Conservation (phyloP, 2,329 filamentous ascomycete genomes). For the Nigrograna mackinnonii region DNA sequence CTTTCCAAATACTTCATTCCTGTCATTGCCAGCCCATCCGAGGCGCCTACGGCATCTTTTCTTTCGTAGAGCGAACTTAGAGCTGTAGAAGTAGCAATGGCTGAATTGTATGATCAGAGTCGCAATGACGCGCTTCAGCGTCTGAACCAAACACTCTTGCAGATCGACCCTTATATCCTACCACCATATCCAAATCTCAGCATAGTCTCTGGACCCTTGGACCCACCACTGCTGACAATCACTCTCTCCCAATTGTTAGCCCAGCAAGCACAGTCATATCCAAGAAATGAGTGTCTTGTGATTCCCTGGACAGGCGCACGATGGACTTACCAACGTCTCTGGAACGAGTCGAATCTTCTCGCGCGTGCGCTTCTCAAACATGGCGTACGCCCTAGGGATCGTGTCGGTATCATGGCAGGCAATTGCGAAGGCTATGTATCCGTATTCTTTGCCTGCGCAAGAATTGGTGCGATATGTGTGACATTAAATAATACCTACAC, state of each 20-base stretch:
- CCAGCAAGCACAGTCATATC: conserved; percentile 69
- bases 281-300: conserved; percentile 68
- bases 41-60: not conserved
- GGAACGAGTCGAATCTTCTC: conserved; percentile 42
- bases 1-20: conserved; percentile 14
- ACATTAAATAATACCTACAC: conserved; percentile 86
- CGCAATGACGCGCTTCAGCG: conserved; percentile 33
- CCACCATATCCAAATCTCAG: conserved; percentile 51
- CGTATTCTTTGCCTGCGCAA: conserved; percentile 72
- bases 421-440: conserved; percentile 63
- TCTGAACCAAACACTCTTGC: conserved; percentile 41
- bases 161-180: conserved; percentile 41
- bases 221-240: conserved; percentile 71
- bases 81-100: conserved; percentile 18
- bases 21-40: conserved; percentile 6
- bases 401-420: conserved; percentile 74
- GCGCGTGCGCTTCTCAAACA: conserved; percentile 60
- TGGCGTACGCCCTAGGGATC: conserved; percentile 69
- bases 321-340: conserved; percentile 63
- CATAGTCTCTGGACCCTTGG: conserved; percentile 68
- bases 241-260: conserved; percentile 75
- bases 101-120: conserved; percentile 28
- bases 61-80: not conserved
- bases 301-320: conserved; percentile 76
- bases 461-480: conserved; percentile 59